Percentiles rank a stretch among this genome's conserved stretches.
These are phyloP conservation scores for Aspergillus tamarii DNA, from an alignment of 2,329 filamentous ascomycete genomes.

Conservation along the genomic window DNA sequence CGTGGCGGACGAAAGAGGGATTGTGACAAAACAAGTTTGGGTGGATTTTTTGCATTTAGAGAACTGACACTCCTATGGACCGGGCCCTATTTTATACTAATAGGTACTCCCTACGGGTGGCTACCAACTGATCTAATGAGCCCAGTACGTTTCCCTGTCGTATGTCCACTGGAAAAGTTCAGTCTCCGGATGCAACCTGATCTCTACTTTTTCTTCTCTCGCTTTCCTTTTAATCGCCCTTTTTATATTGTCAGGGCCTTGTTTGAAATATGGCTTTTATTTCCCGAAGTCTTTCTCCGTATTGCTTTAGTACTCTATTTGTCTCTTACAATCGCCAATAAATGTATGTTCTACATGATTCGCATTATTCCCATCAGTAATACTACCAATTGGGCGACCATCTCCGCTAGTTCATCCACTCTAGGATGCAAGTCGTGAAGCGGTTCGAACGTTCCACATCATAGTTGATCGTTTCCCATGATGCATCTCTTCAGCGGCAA, in stretches of 20 bases:
- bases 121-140: not conserved
- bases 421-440: not conserved
- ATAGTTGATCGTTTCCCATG: not conserved
- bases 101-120: not conserved
- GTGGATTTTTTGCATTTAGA: slow-evolving; percentile 1
- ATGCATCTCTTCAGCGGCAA: not conserved
- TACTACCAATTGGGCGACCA: not conserved
- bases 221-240: slow-evolving; percentile 6
- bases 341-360: slow-evolving; percentile 12
- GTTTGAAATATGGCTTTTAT: slow-evolving; percentile 13
- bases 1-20: not conserved
- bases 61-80: not conserved
- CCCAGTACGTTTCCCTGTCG: not conserved
- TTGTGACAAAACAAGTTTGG: slow-evolving; percentile 6
- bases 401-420: not conserved
- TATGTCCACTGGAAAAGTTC: not conserved
- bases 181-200: slow-evolving; percentile 8
- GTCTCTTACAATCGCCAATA: slow-evolving; percentile 13
- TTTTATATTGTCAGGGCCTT: slow-evolving; percentile 5
- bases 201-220: slow-evolving; percentile 8
- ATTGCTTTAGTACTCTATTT: slow-evolving; percentile 10
- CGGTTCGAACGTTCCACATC: not conserved
- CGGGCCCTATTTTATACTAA: not conserved
- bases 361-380: not conserved
- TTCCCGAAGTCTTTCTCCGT: slow-evolving; percentile 10